A percentile compares a stretch with the other conserved stretches of the same genome.
Conservation (phyloP, 2,329 filamentous ascomycete species). For the Microcyclosporella mali region DNA sequence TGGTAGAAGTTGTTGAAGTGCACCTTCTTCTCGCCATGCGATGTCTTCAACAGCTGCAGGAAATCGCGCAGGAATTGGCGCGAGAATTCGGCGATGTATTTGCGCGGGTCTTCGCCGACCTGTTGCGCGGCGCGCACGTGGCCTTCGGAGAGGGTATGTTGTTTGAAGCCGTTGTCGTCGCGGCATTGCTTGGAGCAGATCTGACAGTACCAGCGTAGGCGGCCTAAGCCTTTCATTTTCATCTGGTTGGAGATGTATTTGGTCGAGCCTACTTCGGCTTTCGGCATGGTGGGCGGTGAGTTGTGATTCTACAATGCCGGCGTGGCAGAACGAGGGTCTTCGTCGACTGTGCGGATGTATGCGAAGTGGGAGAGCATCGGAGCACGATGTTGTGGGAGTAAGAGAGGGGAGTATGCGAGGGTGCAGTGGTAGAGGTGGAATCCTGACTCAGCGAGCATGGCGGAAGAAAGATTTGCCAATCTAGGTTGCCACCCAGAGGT, state of each 20-base stretch:
- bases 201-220: conserved; percentile 84
- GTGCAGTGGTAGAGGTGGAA: no score
- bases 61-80: conserved; percentile 78
- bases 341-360: no score
- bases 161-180: conserved; percentile 85
- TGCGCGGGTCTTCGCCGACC: conserved; percentile 80
- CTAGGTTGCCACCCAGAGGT: no score
- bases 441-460: no score
- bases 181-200: conserved; percentile 70
- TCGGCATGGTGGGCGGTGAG: conserved; percentile 61
- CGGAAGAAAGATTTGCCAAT: no score
- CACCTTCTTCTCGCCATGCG: conserved; percentile 85
- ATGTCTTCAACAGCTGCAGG: conserved; percentile 66
- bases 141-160: conserved; percentile 72
- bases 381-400: no score
- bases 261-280: conserved; percentile 86
- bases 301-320: no score
- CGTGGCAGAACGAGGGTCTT: no score
- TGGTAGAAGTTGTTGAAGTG: conserved; percentile 93
- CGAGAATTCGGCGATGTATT: conserved; percentile 75
- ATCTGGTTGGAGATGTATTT: conserved; percentile 88
- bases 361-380: no score
- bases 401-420: no score
- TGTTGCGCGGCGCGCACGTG: conserved; percentile 86
- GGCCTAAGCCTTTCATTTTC: conserved; percentile 71